Conservation (phyloP, 2,329 filamentous ascomycete species). For the Zasmidium citrigriseum region DNA sequence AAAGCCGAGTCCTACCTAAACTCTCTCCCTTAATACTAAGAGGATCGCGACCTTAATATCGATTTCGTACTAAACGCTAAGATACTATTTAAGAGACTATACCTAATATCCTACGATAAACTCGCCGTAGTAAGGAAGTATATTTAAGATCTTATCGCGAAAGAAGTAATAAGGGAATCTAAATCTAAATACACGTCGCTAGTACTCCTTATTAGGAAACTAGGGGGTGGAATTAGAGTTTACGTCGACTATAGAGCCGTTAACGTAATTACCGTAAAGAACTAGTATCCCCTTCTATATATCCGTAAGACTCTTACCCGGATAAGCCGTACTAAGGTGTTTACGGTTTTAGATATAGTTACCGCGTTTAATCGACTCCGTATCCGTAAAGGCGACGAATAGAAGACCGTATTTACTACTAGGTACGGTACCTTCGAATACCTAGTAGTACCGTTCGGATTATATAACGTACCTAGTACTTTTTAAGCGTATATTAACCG, state of each 20-base stretch:
- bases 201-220: constrained; percentile 5
- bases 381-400: constrained; percentile 20
- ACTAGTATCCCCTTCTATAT: background rate
- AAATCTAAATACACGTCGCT: background rate
- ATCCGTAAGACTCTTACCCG: constrained; percentile 2
- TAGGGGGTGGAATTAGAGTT: background rate
- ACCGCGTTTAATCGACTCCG: constrained; percentile 11
- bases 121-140: constrained; percentile 2
- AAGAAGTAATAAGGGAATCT: background rate
- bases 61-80: background rate
- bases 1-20: background rate
- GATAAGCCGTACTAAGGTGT: background rate
- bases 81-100: background rate
- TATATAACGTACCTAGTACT: constrained; percentile 21
- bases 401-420: constrained; percentile 2
- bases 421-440: background rate
- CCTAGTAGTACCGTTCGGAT: background rate
- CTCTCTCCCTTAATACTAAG: background rate
- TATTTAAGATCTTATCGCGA: background rate
- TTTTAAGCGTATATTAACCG: constrained; percentile 30
- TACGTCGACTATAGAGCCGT: constrained; percentile 1
- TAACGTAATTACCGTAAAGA: constrained; percentile 5
- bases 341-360: constrained; percentile 4
- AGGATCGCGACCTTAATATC: background rate
- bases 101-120: background rate